A percentile compares a stretch with the other conserved stretches of the same genome.
Conservation (phyloP, 495 filamentous ascomycete species). For the Penicillium argentinense region DNA sequence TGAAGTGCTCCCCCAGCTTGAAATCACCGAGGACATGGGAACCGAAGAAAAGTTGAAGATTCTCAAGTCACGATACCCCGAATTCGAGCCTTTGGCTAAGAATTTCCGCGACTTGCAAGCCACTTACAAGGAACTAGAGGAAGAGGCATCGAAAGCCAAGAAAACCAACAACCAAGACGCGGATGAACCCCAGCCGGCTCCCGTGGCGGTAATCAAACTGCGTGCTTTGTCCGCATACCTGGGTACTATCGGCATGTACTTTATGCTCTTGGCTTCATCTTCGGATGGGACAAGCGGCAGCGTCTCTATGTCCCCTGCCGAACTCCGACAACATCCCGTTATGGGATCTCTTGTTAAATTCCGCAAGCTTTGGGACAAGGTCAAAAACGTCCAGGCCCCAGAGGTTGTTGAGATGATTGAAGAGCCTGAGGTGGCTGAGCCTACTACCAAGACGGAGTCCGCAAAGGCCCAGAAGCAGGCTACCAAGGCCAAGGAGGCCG, state of each 20-base stretch:
- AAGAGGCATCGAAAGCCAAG: constrained; percentile 54
- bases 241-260: constrained; percentile 86
- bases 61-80: constrained; percentile 78
- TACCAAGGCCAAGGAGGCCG: constrained; percentile 29
- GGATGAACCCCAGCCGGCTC: constrained; percentile 31
- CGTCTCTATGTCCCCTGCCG: constrained; percentile 59
- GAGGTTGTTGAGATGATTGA: constrained; percentile 21
- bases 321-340: constrained; percentile 82
- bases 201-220: constrained; percentile 64
- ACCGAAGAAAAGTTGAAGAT: constrained; percentile 73
- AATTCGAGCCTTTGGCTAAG: constrained; percentile 81
- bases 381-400: constrained; percentile 53
- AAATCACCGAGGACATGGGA: constrained; percentile 77
- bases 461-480: constrained; percentile 21
- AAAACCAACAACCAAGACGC: constrained; percentile 35
- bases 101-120: constrained; percentile 75
- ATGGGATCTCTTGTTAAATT: constrained; percentile 83
- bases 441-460: constrained; percentile 9
- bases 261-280: constrained; percentile 79
- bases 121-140: constrained; percentile 54
- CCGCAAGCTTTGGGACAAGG: constrained; percentile 74
- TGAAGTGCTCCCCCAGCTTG: constrained; percentile 78
- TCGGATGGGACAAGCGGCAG: constrained; percentile 48
- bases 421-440: constrained; percentile 14
- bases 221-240: constrained; percentile 81